These are phyloP conservation scores for Penicillium cosmopolitanum DNA, from an alignment of 495 filamentous ascomycete species.

Conservation along the genomic window DNA sequence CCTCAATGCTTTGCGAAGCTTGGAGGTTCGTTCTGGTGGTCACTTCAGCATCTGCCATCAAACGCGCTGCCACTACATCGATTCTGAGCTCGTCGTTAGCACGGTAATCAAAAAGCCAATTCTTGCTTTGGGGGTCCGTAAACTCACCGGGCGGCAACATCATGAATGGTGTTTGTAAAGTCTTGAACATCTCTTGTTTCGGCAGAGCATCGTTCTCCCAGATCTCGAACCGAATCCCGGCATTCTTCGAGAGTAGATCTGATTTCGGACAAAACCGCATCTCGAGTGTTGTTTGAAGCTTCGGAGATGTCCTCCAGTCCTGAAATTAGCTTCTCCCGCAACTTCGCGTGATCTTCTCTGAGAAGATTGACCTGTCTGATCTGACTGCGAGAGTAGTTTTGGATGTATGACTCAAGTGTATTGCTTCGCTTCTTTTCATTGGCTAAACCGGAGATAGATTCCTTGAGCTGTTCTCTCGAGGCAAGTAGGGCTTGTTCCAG, in stretches of 20 bases:
- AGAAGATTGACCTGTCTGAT: slow-evolving; percentile 28
- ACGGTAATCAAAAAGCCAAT: neutral
- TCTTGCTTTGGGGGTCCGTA: neutral
- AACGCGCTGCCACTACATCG: slow-evolving; percentile 18
- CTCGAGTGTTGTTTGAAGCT: slow-evolving; percentile 17
- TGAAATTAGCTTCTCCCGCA: slow-evolving; percentile 25
- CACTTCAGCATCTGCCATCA: slow-evolving; percentile 19
- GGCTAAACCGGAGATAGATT: slow-evolving; percentile 23
- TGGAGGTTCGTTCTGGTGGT: slow-evolving; percentile 21
- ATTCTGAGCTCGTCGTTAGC: slow-evolving; percentile 21
- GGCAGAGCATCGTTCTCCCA: slow-evolving; percentile 23
- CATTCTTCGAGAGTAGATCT: slow-evolving; percentile 22
- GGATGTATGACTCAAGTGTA: slow-evolving; percentile 40
- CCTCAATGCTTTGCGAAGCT: slow-evolving; percentile 20
- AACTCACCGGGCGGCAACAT: slow-evolving; percentile 31
- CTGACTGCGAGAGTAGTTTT: slow-evolving; percentile 32
- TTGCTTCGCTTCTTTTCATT: slow-evolving; percentile 34
- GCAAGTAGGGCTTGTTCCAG: slow-evolving; percentile 27
- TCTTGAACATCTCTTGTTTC: slow-evolving; percentile 26
- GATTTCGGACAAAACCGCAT: slow-evolving; percentile 17
- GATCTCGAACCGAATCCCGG: slow-evolving; percentile 16
- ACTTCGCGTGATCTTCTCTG: slow-evolving; percentile 30
- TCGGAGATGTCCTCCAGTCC: slow-evolving; percentile 18
- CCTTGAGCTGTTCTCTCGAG: slow-evolving; percentile 20
- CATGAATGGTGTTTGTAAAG: slow-evolving; percentile 20